These are phyloP conservation scores for Phytomonas serpens DNA, from an alignment of 208 protist species.

Conservation along the genomic window DNA sequence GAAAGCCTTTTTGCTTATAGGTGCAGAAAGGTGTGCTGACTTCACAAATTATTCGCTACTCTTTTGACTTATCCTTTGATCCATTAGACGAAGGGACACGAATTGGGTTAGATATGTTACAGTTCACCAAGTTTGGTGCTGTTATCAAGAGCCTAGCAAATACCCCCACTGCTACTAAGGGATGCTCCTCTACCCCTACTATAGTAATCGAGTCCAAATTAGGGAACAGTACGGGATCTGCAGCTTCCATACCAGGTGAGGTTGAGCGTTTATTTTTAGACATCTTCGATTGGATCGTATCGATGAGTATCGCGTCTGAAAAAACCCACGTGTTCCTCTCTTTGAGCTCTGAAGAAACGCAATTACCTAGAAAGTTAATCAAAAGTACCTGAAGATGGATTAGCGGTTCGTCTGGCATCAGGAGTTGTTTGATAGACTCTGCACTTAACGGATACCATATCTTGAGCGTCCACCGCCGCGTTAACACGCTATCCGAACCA, in stretches of 20 bases:
- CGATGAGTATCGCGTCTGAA: constrained; percentile 1
- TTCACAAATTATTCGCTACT: background rate
- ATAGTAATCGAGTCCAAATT: constrained; percentile 44
- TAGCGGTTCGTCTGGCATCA: constrained; percentile 24
- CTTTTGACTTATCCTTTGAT: constrained; percentile 13
- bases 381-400: constrained; percentile 46
- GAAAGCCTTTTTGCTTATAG: background rate
- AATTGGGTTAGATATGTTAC: constrained; percentile 61
- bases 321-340: background rate
- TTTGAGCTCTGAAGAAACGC: constrained; percentile 15
- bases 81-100: constrained; percentile 12
- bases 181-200: constrained; percentile 40
- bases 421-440: constrained; percentile 23
- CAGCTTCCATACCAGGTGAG: constrained; percentile 16
- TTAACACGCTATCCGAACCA: constrained; percentile 7
- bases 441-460: constrained; percentile 55
- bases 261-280: background rate
- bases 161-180: constrained; percentile 28
- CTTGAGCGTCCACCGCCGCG: constrained; percentile 49
- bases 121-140: constrained; percentile 44
- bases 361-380: constrained; percentile 35
- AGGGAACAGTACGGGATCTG: constrained; percentile 26
- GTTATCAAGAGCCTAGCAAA: constrained; percentile 21
- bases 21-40: background rate
- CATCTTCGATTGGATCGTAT: background rate